A percentile compares a stretch with the other conserved stretches of the same genome.
phyloP scores from a whole-genome alignment of 208 protist genomes.

The Crithidia brevicula region DNA sequence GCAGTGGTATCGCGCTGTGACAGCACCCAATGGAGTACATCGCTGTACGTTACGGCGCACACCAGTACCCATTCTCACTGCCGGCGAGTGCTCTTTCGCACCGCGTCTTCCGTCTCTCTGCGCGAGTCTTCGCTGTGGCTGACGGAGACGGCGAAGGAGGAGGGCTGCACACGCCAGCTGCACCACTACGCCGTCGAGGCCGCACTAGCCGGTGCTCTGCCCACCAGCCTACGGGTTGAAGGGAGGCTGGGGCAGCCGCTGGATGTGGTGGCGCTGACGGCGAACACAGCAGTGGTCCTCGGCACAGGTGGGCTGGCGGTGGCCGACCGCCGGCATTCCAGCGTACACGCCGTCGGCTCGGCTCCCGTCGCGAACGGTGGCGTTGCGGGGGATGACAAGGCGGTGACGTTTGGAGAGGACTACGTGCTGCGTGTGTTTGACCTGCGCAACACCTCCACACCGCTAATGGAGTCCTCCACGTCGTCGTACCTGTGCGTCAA shows the following conservation, averaged over 20 bases:
- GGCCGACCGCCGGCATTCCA: slow-evolving; percentile 13
- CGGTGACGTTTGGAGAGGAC: slow-evolving; percentile 30
- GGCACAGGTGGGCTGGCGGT: slow-evolving; percentile 12
- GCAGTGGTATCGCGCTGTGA: slow-evolving; percentile 21
- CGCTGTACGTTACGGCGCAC: slow-evolving; percentile 11
- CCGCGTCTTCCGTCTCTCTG: slow-evolving; percentile 5
- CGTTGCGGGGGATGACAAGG: slow-evolving; percentile 11
- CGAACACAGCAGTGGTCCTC: slow-evolving; percentile 20
- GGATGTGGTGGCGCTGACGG: slow-evolving; percentile 21
- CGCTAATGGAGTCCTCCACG: slow-evolving; percentile 8
- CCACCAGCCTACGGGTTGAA: neutral
- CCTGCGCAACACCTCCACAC: slow-evolving; percentile 12
- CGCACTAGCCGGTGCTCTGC: slow-evolving; percentile 11
- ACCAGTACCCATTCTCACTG: neutral
- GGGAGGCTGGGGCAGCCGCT: slow-evolving; percentile 6
- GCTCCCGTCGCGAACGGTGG: slow-evolving; percentile 11
- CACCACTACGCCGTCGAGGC: slow-evolving; percentile 4
- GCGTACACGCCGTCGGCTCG: neutral
- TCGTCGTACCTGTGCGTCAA: slow-evolving; percentile 28
- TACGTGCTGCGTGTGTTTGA: slow-evolving; percentile 30
- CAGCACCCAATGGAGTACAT: slow-evolving; percentile 12
- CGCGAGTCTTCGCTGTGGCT: slow-evolving; percentile 18
- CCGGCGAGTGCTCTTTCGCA: slow-evolving; percentile 12
- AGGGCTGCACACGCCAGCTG: neutral
- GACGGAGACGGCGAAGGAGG: neutral